A percentile compares a stretch with the other conserved stretches of the same genome.
Evolutionary conservation across 208 protist species (phyloP).

Genomic region (Kentomonas sorsogonicus): DNA sequence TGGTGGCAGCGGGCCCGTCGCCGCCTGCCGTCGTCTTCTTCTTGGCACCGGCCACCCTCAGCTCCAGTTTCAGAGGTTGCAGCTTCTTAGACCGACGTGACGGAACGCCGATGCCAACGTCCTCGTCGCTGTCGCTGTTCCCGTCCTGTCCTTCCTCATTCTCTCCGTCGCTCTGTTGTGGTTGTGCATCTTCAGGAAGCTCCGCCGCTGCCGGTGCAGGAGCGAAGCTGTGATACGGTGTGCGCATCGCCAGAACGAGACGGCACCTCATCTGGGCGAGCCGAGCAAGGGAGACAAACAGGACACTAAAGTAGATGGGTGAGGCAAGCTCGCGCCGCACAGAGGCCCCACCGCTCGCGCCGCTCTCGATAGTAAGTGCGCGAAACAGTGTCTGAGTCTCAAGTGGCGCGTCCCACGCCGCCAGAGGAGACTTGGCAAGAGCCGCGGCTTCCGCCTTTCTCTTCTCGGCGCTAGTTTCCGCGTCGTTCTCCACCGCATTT

Average conservation of each 20-base stretch:
- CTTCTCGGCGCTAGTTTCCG: not conserved
- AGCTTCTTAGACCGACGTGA: too few species aligned
- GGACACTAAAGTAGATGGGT: constrained; percentile 41
- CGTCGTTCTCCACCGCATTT: not conserved
- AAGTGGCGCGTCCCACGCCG: too few species aligned
- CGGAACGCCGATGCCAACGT: too few species aligned
- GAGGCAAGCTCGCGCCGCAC: constrained; percentile 27
- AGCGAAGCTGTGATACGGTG: not conserved
- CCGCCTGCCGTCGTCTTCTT: constrained; percentile 4
- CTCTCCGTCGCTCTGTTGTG: constrained; percentile 1
- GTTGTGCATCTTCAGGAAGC: too few species aligned
- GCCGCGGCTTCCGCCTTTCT: constrained; percentile 1
- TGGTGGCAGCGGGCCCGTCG: not conserved
- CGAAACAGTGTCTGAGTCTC: too few species aligned
- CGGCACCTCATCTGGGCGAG: constrained; percentile 36
- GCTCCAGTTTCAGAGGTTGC: constrained; percentile 47
- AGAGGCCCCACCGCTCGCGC: too few species aligned
- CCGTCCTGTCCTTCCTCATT: constrained; percentile 7
- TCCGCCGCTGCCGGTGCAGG: not conserved
- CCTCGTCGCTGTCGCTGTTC: constrained; percentile 3
- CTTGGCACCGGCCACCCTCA: constrained; percentile 11
- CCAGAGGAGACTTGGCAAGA: not conserved
- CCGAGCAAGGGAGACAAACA: constrained; percentile 49
- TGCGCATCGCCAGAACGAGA: constrained; percentile 29
- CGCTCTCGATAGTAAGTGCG: too few species aligned